Conservation (phyloP, 192 early-diverging fungal species). For the Thamnidium elegans region DNA sequence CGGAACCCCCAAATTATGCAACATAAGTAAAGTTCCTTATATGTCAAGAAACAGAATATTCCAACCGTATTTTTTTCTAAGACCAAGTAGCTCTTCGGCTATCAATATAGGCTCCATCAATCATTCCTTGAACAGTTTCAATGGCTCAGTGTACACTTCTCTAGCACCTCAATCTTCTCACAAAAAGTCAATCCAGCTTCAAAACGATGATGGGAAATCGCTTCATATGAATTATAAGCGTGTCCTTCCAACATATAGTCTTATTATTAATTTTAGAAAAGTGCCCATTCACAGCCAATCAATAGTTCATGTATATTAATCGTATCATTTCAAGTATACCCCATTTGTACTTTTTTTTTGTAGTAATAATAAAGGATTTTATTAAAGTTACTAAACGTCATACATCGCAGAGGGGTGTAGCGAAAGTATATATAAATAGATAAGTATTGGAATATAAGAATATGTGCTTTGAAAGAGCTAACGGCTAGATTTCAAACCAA, state of each 20-base stretch:
- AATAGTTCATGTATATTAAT: no score
- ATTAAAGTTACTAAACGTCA: no score
- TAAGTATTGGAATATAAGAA: no score
- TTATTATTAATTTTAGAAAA: constrained; percentile 9
- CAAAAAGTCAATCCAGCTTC: constrained; percentile 3
- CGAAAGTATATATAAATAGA: no score
- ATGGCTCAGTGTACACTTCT: constrained; percentile 5
- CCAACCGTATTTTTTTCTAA: constrained; percentile 6
- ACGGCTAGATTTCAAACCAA: no score
- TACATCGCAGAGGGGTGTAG: no score
- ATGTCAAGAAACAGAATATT: background rate
- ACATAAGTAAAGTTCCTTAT: constrained; percentile 6
- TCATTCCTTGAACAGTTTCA: constrained; percentile 6
- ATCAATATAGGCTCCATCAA: constrained; percentile 6
- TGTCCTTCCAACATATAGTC: constrained; percentile 2
- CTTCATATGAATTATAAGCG: constrained; percentile 3
- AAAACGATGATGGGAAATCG: background rate
- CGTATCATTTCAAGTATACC: no score
- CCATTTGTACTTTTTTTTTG: no score
- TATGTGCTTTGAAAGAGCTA: no score
- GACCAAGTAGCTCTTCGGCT: background rate
- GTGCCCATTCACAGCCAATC: constrained; percentile 3
- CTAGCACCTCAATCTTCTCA: background rate
- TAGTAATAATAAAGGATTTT: no score
- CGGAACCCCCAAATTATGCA: constrained; percentile 8